Conservation (phyloP, 192 early-diverging fungal genomes). For the Backusella tarrabulga region DNA sequence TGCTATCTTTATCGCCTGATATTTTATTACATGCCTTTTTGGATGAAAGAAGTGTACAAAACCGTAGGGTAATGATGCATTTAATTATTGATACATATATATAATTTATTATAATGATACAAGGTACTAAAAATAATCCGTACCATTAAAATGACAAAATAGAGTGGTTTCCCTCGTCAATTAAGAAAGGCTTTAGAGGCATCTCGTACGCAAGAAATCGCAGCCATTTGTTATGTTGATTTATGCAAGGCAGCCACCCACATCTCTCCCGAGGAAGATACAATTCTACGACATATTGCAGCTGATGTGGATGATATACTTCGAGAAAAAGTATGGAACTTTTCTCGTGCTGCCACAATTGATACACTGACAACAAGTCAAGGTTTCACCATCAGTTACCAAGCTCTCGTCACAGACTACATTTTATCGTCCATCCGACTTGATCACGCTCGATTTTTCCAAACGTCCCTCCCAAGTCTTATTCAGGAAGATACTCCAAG, state of each 20-base stretch:
- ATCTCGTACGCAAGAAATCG: conserved; percentile 56
- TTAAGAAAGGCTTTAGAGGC: conserved; percentile 52
- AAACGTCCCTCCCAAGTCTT: conserved; percentile 62
- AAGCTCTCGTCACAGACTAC: conserved; percentile 63
- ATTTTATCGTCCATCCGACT: conserved; percentile 68
- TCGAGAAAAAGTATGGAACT: conserved; percentile 40
- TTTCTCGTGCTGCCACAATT: conserved; percentile 4
- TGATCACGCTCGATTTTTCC: conserved; percentile 63
- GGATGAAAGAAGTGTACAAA: conserved; percentile 31
- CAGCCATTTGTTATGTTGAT: conserved; percentile 69
- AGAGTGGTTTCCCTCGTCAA: conserved; percentile 11
- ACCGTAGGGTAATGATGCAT: conserved; percentile 19
- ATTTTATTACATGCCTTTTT: conserved; percentile 62
- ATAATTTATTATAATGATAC: not conserved
- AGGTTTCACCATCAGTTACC: conserved; percentile 65
- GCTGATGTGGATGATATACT: conserved; percentile 71
- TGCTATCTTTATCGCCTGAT: conserved; percentile 86
- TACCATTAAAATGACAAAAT: not conserved
- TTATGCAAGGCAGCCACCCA: conserved; percentile 68
- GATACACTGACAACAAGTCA: not conserved
- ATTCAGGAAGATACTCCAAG: conserved; percentile 64
- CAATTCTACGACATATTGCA: conserved; percentile 58
- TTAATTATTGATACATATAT: not conserved
- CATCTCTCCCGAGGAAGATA: conserved; percentile 50
- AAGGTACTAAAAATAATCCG: not conserved